phyloP scores from a whole-genome alignment of 768 basidiomycete species.

The Crucibulum laeve region DNA sequence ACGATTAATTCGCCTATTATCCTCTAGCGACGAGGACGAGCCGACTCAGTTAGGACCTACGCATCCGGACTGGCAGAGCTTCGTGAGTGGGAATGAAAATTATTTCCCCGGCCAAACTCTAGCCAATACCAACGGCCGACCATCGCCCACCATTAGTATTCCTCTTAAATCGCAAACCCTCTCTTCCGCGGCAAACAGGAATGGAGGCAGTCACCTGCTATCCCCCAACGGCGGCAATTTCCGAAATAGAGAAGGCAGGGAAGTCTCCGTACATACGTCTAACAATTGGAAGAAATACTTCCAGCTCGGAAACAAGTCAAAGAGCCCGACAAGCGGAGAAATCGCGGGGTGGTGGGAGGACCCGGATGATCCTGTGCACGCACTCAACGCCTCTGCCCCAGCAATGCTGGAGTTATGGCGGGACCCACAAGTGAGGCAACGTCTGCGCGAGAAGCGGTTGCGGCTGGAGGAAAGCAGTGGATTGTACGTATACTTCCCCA shows the following conservation, averaged over 20 bases:
- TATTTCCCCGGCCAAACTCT: slow-evolving; percentile 14
- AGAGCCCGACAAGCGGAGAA: slow-evolving; percentile 69
- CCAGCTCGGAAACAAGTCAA: slow-evolving; percentile 51
- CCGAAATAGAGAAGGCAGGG: slow-evolving; percentile 29
- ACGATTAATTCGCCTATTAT: slow-evolving; percentile 60
- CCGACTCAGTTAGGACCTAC: slow-evolving; percentile 48
- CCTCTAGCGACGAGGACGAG: slow-evolving; percentile 69
- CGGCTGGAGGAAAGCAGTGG: slow-evolving; percentile 81
- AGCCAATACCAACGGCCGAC: slow-evolving; percentile 35
- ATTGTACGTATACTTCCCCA: slow-evolving; percentile 74
- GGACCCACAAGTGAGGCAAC: slow-evolving; percentile 61
- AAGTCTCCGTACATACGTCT: slow-evolving; percentile 58
- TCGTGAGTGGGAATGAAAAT: slow-evolving; percentile 20
- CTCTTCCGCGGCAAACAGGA: slow-evolving; percentile 11
- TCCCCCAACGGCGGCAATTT: neutral
- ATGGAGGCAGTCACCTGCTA: neutral
- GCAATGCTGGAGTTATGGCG: slow-evolving; percentile 75
- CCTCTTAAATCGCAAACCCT: slow-evolving; percentile 30
- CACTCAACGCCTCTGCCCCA: slow-evolving; percentile 56
- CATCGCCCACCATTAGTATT: slow-evolving; percentile 45
- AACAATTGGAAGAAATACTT: slow-evolving; percentile 70
- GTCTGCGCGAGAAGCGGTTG: slow-evolving; percentile 60
- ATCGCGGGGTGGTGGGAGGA: slow-evolving; percentile 85
- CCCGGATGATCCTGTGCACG: slow-evolving; percentile 76
- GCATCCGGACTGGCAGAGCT: slow-evolving; percentile 33